Conservation (phyloP, 2,329 filamentous ascomycete genomes). For the Lizonia empirigonia region DNA sequence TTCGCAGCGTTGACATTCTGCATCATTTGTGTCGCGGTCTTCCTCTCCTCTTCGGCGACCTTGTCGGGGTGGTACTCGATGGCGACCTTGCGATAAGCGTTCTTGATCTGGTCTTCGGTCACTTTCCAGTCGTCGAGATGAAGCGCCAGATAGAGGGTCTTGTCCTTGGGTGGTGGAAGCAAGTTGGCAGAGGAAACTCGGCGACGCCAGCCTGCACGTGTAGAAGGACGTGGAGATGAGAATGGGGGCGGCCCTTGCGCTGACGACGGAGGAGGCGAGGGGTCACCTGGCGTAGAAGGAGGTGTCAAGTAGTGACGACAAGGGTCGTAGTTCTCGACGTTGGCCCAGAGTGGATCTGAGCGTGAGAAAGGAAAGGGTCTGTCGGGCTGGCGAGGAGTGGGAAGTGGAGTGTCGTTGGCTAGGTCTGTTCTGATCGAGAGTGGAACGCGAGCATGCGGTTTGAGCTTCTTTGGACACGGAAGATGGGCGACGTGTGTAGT, state of each 20-base stretch:
- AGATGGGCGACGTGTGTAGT: not conserved
- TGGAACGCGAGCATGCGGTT: slow-evolving; percentile 12
- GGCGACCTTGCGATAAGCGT: slow-evolving; percentile 25
- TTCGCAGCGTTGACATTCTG: slow-evolving; percentile 33
- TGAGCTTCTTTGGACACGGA: slow-evolving; percentile 15
- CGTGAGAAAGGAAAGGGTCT: slow-evolving; percentile 18
- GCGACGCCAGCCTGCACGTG: not conserved
- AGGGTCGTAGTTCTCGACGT: slow-evolving; percentile 27
- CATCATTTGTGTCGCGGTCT: slow-evolving; percentile 28
- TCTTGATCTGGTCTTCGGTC: slow-evolving; percentile 18
- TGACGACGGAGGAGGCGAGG: not conserved
- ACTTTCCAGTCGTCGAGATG: slow-evolving; percentile 22
- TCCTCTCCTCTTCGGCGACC: slow-evolving; percentile 15
- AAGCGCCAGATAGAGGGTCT: slow-evolving; percentile 26
- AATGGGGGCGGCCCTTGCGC: slow-evolving; percentile 5
- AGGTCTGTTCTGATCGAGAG: slow-evolving; percentile 9
- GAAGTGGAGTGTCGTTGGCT: slow-evolving; percentile 18
- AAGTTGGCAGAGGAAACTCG: not conserved
- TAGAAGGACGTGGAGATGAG: not conserved
- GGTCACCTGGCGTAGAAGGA: not conserved
- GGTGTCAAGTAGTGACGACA: slow-evolving; percentile 5
- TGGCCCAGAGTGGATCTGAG: slow-evolving; percentile 23
- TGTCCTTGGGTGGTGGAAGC: slow-evolving; percentile 16
- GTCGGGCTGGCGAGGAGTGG: slow-evolving; percentile 14
- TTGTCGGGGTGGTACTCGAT: slow-evolving; percentile 32